These are phyloP conservation scores for Zasmidium cellare DNA, from an alignment of 2,329 filamentous ascomycete species.

Conservation along the genomic window DNA sequence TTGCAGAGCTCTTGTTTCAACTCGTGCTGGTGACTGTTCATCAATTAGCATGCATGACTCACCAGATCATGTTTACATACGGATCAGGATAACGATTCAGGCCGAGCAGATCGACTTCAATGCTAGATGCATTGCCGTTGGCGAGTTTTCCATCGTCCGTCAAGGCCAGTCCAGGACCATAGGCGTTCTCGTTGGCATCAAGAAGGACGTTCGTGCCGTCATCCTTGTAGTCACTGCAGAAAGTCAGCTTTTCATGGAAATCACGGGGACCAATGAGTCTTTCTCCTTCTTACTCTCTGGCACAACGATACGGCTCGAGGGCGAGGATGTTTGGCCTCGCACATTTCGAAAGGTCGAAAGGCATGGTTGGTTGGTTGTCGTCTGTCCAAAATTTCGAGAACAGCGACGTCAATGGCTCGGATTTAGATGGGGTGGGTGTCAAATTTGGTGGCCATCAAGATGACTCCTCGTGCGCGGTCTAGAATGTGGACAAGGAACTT, in stretches of 20 bases:
- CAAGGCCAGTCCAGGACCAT: conserved; percentile 73
- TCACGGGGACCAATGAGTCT: conserved; percentile 47
- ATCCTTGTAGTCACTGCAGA: conserved; percentile 82
- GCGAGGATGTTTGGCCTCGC: conserved; percentile 55
- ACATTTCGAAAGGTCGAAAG: conserved; percentile 52
- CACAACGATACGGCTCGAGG: conserved; percentile 55
- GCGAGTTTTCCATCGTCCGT: conserved; percentile 50
- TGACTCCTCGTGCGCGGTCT: neutral
- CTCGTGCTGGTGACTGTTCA: conserved; percentile 71
- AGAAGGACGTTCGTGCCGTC: conserved; percentile 94
- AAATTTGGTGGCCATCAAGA: neutral
- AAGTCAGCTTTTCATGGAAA: conserved; percentile 19
- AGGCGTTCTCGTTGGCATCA: conserved; percentile 97
- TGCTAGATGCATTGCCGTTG: conserved; percentile 46
- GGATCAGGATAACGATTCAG: conserved; percentile 96
- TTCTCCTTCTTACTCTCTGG: conserved; percentile 50
- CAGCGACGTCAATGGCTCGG: conserved; percentile 5
- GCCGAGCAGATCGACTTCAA: conserved; percentile 73
- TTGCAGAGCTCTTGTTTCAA: conserved; percentile 86
- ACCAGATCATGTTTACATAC: conserved; percentile 37
- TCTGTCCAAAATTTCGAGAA: conserved; percentile 14
- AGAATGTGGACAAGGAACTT: neutral
- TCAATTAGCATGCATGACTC: conserved; percentile 14
- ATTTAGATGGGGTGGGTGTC: conserved; percentile 1
- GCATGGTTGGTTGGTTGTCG: conserved; percentile 27